A percentile compares a stretch with the other conserved stretches of the same genome.
phyloP scores from a whole-genome alignment of 306 rosid genomes.

The Potentilla sterilis region DNA sequence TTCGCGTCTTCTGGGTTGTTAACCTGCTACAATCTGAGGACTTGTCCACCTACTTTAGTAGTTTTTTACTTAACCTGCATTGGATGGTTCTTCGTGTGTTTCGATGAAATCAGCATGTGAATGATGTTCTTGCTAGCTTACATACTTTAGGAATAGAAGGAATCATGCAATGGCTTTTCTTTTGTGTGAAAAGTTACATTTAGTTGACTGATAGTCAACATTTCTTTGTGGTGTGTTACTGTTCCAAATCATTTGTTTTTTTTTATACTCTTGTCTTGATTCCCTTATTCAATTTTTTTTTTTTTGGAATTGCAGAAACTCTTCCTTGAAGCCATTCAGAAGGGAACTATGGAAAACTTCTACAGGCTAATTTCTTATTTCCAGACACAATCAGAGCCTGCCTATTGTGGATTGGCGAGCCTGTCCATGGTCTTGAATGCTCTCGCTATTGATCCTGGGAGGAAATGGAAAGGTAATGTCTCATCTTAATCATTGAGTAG shows the following conservation, averaged over 20 bases:
- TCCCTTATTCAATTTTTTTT: constrained; percentile 5
- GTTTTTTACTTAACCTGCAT: neutral
- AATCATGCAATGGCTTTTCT: neutral
- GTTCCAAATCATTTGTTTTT: neutral
- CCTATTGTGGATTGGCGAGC: constrained; percentile 90
- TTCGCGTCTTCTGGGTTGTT: neutral
- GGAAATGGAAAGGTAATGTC: constrained; percentile 84
- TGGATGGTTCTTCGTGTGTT: neutral
- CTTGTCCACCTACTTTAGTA: neutral
- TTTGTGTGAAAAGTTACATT: neutral
- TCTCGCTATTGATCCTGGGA: constrained; percentile 90
- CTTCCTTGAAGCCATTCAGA: constrained; percentile 67
- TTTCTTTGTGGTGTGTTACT: neutral
- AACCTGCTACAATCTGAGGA: neutral
- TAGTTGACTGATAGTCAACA: neutral
- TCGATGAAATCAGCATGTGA: neutral
- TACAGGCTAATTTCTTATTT: constrained; percentile 71
- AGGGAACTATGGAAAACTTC: constrained; percentile 88
- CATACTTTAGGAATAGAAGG: neutral
- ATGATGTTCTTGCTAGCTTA: neutral
- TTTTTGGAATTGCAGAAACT: constrained; percentile 53
- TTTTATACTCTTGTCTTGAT: neutral
- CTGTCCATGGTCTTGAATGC: constrained; percentile 92
- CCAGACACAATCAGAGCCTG: constrained; percentile 93
- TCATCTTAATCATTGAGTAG: neutral